These are phyloP conservation scores for Globisporangium acanthophoron DNA, from an alignment of 352 stramenopile genomes.

Conservation along the genomic window DNA sequence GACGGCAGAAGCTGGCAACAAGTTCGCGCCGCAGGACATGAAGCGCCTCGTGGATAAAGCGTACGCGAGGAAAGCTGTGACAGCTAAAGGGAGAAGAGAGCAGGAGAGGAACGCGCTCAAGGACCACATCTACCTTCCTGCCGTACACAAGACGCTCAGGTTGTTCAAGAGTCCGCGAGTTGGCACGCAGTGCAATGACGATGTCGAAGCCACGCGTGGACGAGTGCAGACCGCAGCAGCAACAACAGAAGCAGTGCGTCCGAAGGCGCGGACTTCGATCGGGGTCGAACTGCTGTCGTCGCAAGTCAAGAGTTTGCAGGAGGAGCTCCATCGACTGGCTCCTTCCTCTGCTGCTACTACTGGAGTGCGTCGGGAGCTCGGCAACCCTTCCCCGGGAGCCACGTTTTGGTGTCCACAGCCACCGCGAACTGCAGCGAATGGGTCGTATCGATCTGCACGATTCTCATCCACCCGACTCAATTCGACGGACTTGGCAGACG, in stretches of 20 bases:
- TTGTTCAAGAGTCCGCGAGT: conserved; percentile 5
- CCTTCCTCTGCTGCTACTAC: not conserved
- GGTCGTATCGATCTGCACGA: conserved; percentile 8
- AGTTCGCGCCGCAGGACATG: conserved; percentile 11
- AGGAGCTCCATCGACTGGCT: conserved; percentile 10
- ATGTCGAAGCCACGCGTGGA: not conserved
- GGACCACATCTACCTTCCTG: conserved; percentile 27
- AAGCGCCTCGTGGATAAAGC: conserved; percentile 13
- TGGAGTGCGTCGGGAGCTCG: not conserved
- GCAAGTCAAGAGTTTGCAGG: conserved; percentile 31
- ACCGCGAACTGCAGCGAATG: not conserved
- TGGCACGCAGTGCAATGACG: not conserved
- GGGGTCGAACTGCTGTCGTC: conserved; percentile 34
- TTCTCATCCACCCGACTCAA: not conserved
- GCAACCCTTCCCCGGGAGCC: not conserved
- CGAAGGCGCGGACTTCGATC: conserved; percentile 2
- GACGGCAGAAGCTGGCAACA: not conserved
- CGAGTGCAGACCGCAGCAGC: not conserved
- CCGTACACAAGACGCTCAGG: conserved; percentile 19
- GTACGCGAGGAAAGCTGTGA: conserved; percentile 9
- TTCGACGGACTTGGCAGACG: not conserved
- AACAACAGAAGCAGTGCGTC: not conserved
- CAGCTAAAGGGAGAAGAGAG: conserved; percentile 6
- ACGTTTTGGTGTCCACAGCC: conserved; percentile 16
- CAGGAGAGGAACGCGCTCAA: conserved; percentile 17